Evolutionary conservation across 1,284 basidiomycete genomes (phyloP).

Genomic region (Fomes fomentarius): DNA sequence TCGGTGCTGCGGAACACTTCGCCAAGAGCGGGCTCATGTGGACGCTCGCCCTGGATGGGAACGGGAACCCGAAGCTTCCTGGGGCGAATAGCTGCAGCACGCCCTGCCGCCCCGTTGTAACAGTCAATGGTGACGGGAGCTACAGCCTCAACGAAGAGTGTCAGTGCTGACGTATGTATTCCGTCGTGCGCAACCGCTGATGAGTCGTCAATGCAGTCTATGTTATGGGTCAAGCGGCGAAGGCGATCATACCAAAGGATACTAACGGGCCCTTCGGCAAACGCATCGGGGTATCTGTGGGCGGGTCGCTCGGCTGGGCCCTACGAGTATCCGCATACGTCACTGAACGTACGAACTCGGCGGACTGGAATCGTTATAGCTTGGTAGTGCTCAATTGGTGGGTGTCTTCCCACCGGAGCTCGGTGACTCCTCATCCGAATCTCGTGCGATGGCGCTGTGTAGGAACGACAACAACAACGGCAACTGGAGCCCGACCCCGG

Average conservation of each 20-base stretch:
- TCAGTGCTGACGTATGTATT: slow-evolving; percentile 33
- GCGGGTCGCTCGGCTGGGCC: slow-evolving; percentile 56
- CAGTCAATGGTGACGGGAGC: slow-evolving; percentile 62
- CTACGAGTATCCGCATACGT: slow-evolving; percentile 66
- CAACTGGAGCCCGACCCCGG: slow-evolving; percentile 61
- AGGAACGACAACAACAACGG: slow-evolving; percentile 54
- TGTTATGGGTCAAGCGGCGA: slow-evolving; percentile 72
- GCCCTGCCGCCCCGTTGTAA: slow-evolving; percentile 68
- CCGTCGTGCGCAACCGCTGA: background rate
- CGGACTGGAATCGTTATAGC: slow-evolving; percentile 65
- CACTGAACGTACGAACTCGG: slow-evolving; percentile 54
- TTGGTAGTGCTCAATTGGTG: slow-evolving; percentile 66
- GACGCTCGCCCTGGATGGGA: slow-evolving; percentile 68
- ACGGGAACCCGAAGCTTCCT: slow-evolving; percentile 64
- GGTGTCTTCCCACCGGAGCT: too few species aligned
- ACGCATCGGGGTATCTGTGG: slow-evolving; percentile 65
- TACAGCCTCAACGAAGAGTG: slow-evolving; percentile 75
- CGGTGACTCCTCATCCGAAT: background rate
- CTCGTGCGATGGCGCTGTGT: background rate
- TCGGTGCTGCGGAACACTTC: slow-evolving; percentile 49
- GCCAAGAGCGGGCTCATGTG: slow-evolving; percentile 67
- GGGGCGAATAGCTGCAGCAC: slow-evolving; percentile 63
- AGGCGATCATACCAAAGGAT: slow-evolving; percentile 71
- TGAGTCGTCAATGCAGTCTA: slow-evolving; percentile 48
- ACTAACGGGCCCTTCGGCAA: slow-evolving; percentile 66